These are phyloP conservation scores for Debaryomycetaceae sp. DNA, from an alignment of 1,139 yeast genomes.

Conservation along the genomic window DNA sequence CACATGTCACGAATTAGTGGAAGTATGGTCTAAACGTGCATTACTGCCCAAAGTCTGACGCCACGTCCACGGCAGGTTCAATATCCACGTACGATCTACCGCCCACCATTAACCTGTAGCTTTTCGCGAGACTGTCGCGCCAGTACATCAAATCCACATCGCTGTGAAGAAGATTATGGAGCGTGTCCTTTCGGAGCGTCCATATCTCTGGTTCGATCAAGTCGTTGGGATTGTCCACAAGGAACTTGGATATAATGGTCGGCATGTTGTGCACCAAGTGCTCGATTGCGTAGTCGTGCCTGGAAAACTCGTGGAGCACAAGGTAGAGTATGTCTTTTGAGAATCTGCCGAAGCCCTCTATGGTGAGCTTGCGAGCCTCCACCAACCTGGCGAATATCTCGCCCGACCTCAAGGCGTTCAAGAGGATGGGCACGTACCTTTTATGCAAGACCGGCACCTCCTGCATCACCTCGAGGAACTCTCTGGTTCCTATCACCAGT, in stretches of 20 bases:
- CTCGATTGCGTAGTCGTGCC: conserved; percentile 18
- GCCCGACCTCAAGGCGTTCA: conserved; percentile 22
- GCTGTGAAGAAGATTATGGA: conserved; percentile 21
- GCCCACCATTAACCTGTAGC: conserved; percentile 25
- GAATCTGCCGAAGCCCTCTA: conserved; percentile 17
- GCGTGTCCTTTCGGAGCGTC: conserved; percentile 21
- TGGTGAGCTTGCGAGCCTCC: conserved; percentile 12
- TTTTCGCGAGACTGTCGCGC: conserved; percentile 19
- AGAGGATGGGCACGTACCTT: conserved; percentile 25
- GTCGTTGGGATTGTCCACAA: conserved; percentile 12
- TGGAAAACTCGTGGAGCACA: conserved; percentile 22
- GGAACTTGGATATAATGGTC: conserved; percentile 17
- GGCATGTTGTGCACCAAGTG: conserved; percentile 28
- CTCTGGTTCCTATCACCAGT: conserved; percentile 11
- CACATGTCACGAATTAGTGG: no score
- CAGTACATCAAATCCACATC: conserved; percentile 23
- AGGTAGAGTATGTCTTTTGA: conserved; percentile 24
- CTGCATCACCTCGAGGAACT: conserved; percentile 12
- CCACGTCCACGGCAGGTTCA: conserved; percentile 26
- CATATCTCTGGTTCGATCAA: conserved; percentile 24
- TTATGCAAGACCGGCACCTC: conserved; percentile 18
- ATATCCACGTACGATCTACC: conserved; percentile 25
- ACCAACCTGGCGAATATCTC: conserved; percentile 17
- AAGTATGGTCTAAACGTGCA: no score
- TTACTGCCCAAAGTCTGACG: conserved; percentile 19